Evolutionary conservation across 2,329 filamentous ascomycete genomes (phyloP), one percentile per base, ranked within the genome.

Genomic region (Epichloe festucae): DNA sequence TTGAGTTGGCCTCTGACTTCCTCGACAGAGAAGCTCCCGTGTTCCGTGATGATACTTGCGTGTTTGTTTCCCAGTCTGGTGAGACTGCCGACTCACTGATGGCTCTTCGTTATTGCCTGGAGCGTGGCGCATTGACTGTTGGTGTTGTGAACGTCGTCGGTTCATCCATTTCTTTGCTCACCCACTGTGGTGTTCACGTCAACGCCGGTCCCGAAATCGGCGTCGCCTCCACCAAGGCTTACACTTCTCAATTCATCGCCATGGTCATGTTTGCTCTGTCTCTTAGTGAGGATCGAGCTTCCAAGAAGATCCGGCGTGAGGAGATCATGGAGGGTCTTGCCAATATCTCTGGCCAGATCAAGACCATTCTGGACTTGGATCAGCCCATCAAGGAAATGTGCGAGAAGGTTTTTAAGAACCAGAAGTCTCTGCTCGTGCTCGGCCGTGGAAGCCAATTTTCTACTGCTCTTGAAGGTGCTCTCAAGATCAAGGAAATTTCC

Each of bases 401-500:
- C 73, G 77, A 85, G 65, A 88, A 89, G 68, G 90, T 81, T 56
- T 89, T 98, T 82, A 90, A 95, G 79, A 80, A 95, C 74, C 93
- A 98, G 73, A 97, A 97, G 82, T 94, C 87, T 58, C 73, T 98
- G 63, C 78, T 98, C 56, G 81, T 98, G 51, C 80, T 98, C 55
- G 93, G 93, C 55, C 87, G 93, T 76, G 93, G 93, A 60, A 89
- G 89, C 67, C 93, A 98, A 74, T 95, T 90, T 76, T 90, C 91
- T 54, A 98, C 93, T 62, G 93, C 93, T 52, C 82, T 98, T 21
- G 93, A 98, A 77, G 93, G 89, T 72, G 93, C 93, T 48, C 78
- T 98, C 61, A 98, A 98, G 79, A 98, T 98, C 73, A 98, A 98
- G 81, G 93, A 98, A 75, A 98, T 98, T 64, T 97, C 91, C 17